Evolutionary conservation across 805 yeast species (phyloP).

Genomic region (Tetrapisispora phaffii): DNA sequence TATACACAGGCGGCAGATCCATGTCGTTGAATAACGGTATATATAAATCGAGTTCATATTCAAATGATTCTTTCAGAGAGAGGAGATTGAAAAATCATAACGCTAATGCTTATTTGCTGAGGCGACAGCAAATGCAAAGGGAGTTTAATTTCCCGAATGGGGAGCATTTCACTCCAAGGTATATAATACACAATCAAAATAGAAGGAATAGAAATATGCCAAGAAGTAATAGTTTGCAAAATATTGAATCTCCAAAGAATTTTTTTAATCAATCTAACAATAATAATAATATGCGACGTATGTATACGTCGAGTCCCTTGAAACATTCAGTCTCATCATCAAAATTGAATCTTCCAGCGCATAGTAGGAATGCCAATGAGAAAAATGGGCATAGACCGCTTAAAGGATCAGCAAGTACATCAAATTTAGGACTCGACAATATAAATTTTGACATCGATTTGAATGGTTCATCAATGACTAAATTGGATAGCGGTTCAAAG

Average conservation of each 20-base stretch:
- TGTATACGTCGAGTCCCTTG: not conserved
- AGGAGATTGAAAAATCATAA: not conserved
- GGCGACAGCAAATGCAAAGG: constrained; percentile 22
- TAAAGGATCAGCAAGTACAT: not conserved
- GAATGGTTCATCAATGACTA: too few relatives aligned
- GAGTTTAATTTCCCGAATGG: constrained; percentile 28
- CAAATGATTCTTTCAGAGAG: not conserved
- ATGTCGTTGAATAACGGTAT: too few relatives aligned
- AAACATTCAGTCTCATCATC: not conserved
- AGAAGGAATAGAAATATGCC: not conserved
- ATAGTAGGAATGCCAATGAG: not conserved
- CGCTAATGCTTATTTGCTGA: constrained; percentile 15
- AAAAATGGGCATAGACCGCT: not conserved
- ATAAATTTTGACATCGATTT: not conserved
- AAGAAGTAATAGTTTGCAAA: constrained; percentile 1
- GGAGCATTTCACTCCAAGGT: constrained; percentile 26
- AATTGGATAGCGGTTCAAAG: too few relatives aligned
- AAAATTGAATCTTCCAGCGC: not conserved
- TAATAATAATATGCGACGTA: not conserved
- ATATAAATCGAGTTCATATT: too few relatives aligned
- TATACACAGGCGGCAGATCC: not conserved
- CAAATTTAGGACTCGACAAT: not conserved
- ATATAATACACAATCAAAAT: not conserved
- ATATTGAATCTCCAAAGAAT: not conserved
- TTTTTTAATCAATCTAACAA: not conserved